Evolutionary conservation across 192 early-diverging fungal genomes (phyloP), one percentile per base, ranked within the genome.

Genomic region (Coemansia sp.): DNA sequence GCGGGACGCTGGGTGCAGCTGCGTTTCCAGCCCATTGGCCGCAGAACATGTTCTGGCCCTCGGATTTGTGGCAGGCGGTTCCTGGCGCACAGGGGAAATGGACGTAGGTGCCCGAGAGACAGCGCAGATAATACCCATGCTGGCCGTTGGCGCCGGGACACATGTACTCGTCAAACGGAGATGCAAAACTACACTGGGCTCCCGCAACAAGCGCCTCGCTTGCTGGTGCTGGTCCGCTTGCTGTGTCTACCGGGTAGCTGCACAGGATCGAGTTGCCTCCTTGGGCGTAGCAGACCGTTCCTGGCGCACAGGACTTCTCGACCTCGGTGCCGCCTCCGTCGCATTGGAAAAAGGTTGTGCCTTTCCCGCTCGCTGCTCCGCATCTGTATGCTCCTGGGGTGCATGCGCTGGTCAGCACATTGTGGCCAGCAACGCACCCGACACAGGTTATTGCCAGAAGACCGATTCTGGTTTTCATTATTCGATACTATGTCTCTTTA

Each of bases 251-350:
- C 0, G 79, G 68, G 18, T 67, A 77, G 57, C 71, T 66, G 54
- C 80, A 82, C 32, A 82, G 51, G 54, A 82, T 82, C 12, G 71
- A 66, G 56, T 46, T 62, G 8, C 2, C 11, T 26, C 80, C 80
- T 21, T 77, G 71, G n/a, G 74, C 60, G 45, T 69, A 82, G 54
- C 80, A 82, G 0, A 77, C 71, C 4, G 80, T 82, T 19, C 80
- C 80, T 15, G 80, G 80, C 12, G 65, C 80, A 41, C 80, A 82
- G 0, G 71, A 55, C 46, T 68, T 74, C 54, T 70, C 71, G 0
- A 82, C 52, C 41, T 82, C 74, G 3, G 19, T 52, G 42, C 74
- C 65, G 18, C 71, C 71, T 5, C 16, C 62, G 41, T 73, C 74
- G 15, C 80, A 82, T 56, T 82, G 80, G 16, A 70, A 58, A 40